These are phyloP conservation scores for Coniochaeta ligniaria DNA, from an alignment of 2,329 filamentous ascomycete species.

Conservation along the genomic window DNA sequence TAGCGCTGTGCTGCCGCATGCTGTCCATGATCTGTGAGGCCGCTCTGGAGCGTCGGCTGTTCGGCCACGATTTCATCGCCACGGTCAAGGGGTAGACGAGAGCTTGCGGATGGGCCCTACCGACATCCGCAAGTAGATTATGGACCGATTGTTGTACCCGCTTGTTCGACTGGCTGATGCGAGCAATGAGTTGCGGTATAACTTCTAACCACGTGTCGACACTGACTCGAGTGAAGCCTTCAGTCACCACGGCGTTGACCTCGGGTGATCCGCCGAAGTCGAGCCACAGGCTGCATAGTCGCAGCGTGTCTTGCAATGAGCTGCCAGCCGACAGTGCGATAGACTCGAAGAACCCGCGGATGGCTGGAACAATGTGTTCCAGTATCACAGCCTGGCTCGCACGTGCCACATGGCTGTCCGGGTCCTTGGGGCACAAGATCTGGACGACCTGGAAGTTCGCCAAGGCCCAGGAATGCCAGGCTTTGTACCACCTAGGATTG, in stretches of 20 bases:
- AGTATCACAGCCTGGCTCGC: constrained; percentile 63
- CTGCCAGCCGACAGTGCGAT: constrained; percentile 88
- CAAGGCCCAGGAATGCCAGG: constrained; percentile 97
- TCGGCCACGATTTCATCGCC: constrained; percentile 88
- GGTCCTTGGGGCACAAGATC: constrained; percentile 57
- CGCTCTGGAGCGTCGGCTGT: constrained; percentile 75
- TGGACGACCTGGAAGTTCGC: constrained; percentile 99
- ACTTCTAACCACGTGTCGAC: constrained; percentile 99
- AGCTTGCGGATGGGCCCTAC: constrained; percentile 89
- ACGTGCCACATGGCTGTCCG: constrained; percentile 38
- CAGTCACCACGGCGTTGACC: constrained; percentile 80
- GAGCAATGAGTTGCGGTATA: constrained; percentile 92
- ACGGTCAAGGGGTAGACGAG: constrained; percentile 96
- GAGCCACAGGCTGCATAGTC: constrained; percentile 93
- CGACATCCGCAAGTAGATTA: constrained; percentile 85
- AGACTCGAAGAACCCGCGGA: constrained; percentile 95
- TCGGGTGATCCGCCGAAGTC: constrained; percentile 82
- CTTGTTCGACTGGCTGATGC: constrained; percentile 92
- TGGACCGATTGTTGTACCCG: constrained; percentile 87
- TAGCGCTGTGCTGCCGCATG: constrained; percentile 91
- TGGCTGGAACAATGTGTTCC: constrained; percentile 88
- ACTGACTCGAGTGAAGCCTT: constrained; percentile 85
- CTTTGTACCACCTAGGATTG: constrained; percentile 95
- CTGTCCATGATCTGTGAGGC: constrained; percentile 95
- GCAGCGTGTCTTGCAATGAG: constrained; percentile 89